Evolutionary conservation across 148 eudicot genomes (phyloP), one percentile per base, ranked within the genome.

Genomic region (Arctostaphylos glauca): DNA sequence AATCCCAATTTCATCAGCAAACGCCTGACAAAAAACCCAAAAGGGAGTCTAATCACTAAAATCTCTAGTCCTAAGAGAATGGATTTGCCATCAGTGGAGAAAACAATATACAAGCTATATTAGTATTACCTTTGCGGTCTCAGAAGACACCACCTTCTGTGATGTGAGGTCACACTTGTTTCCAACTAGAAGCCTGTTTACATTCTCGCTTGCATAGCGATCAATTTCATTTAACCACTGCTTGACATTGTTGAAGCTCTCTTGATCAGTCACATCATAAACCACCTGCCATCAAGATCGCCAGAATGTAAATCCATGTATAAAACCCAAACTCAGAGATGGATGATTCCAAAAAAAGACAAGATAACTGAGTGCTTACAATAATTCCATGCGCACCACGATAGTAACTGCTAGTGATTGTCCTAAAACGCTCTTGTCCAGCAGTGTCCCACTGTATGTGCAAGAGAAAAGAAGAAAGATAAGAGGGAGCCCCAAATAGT

Each of bases 301-400:
- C 74, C 25, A 8, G 52, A 56, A 47, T 49, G 25, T 53, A 71
- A 21, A 13, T 75, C 70, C 68, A 18, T 3, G 4, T 2, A 23
- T 46, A 76, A 53, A 60, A 58, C 55, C 21, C n/a, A 15, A 74
- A 78, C 21, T 77, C 50, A 0, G 31, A 54, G 18, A 18, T 9
- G 41, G 25, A 31, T 19, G 23, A 56, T 5, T 52, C 49, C 2
- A 16, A 76, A 62, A 0, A 66, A 4, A 9, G 52, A 83, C 2
- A 3, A 72, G 82, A 49, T 38, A 76, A 76, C 43, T 25, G 50
- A 49, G 9, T 49, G 81, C 94, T 86, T 84, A 93, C 96, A 79
- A 93, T 93, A 84, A 93, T 93, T 43, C 96, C 96, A 83, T 93
- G 96, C 68, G 96, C 96, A 79, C 96, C 94, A 41, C 96, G 91